Conservation (phyloP, 1,284 basidiomycete species). For the Malassezia caprae region DNA sequence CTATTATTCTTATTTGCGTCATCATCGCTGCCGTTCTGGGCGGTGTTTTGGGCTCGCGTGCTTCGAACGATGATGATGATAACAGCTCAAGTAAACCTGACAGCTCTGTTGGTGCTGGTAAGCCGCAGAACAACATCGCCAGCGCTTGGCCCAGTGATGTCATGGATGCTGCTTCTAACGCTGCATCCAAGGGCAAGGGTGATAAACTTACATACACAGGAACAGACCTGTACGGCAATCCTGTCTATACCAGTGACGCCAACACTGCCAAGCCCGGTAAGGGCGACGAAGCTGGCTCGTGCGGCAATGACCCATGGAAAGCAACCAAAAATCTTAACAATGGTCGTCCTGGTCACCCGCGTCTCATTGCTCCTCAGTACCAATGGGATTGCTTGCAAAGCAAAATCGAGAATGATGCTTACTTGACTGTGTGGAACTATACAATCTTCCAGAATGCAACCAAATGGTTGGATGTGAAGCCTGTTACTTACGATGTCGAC, state of each 20-base stretch:
- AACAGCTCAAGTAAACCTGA: slow-evolving; percentile 35
- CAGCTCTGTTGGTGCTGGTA: slow-evolving; percentile 32
- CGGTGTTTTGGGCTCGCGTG: slow-evolving; percentile 60
- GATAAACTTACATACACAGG: slow-evolving; percentile 58
- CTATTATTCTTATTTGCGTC: slow-evolving; percentile 51
- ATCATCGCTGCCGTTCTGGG: slow-evolving; percentile 68
- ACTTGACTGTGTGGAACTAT: slow-evolving; percentile 76
- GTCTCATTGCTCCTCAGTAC: slow-evolving; percentile 79
- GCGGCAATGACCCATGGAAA: slow-evolving; percentile 37
- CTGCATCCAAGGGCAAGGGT: slow-evolving; percentile 57
- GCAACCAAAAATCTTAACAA: slow-evolving; percentile 59
- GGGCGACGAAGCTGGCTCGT: slow-evolving; percentile 7
- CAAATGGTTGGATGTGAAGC: slow-evolving; percentile 54
- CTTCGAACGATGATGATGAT: slow-evolving; percentile 51
- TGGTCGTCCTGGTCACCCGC: slow-evolving; percentile 65
- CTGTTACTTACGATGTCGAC: slow-evolving; percentile 67
- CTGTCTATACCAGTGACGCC: slow-evolving; percentile 60
- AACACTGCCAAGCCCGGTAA: slow-evolving; percentile 22
- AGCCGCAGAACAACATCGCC: slow-evolving; percentile 9
- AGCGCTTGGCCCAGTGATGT: slow-evolving; percentile 25
- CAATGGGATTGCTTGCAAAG: slow-evolving; percentile 75
- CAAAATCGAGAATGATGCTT: slow-evolving; percentile 72
- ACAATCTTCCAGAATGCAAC: slow-evolving; percentile 84
- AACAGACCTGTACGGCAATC: slow-evolving; percentile 65
- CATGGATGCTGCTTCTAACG: slow-evolving; percentile 55